Percentiles rank a stretch among this genome's conserved stretches.
Conservation (phyloP, 192 early-diverging fungal species). For the Phycomyces nitens region DNA sequence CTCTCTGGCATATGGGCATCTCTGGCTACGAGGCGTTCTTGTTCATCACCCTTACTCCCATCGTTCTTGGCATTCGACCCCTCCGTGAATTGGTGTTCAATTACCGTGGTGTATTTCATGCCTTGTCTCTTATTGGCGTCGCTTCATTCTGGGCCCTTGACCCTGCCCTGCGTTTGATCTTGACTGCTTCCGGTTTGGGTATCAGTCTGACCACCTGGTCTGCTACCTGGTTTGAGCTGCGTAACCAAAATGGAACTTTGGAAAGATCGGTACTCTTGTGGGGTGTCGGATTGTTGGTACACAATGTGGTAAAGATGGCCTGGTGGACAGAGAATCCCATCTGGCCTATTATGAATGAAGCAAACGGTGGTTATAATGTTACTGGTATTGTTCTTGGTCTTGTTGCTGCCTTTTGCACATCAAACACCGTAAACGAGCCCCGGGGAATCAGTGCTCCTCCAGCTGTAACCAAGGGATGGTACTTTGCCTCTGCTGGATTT, state of each 20-base stretch:
- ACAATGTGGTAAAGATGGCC: conserved; percentile 67
- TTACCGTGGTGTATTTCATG: conserved; percentile 53
- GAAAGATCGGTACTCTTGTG: conserved; percentile 63
- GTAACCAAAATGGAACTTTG: conserved; percentile 48
- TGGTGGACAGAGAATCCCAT: conserved; percentile 80
- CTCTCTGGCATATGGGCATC: conserved; percentile 82
- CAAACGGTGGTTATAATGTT: conserved; percentile 69
- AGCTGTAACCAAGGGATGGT: conserved; percentile 17
- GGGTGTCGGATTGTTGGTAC: conserved; percentile 64
- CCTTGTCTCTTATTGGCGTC: conserved; percentile 59
- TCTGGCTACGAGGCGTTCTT: conserved; percentile 76
- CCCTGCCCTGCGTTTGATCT: conserved; percentile 56
- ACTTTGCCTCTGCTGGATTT: conserved; percentile 56
- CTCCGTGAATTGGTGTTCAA: conserved; percentile 50
- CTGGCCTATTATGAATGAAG: conserved; percentile 78
- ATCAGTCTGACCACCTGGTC: conserved; percentile 56
- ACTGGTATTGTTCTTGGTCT: conserved; percentile 60
- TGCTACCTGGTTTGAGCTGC: conserved; percentile 54
- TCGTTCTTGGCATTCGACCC: conserved; percentile 53
- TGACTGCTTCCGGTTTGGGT: conserved; percentile 55
- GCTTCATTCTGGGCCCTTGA: conserved; percentile 55
- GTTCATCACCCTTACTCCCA: conserved; percentile 56
- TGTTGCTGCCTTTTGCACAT: conserved; percentile 43
- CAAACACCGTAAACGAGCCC: background rate
- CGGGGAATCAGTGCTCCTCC: conserved; percentile 17